These are phyloP conservation scores for Piedraia hortae DNA, from an alignment of 2,329 filamentous ascomycete genomes.

Conservation along the genomic window DNA sequence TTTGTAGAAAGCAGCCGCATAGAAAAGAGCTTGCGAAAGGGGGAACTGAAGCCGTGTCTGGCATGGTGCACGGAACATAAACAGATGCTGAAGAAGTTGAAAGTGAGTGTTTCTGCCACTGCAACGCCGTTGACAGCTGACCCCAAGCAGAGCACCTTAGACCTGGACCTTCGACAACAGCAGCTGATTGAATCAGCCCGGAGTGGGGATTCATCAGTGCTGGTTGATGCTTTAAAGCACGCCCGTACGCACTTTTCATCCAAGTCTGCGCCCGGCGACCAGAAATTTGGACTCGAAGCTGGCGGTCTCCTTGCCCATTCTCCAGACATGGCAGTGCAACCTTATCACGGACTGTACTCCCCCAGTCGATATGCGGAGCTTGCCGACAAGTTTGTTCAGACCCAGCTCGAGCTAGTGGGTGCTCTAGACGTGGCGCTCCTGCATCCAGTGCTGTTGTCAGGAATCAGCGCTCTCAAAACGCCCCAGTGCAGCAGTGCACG, in stretches of 20 bases:
- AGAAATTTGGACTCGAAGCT: conserved; percentile 37
- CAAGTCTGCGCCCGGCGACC: conserved; percentile 10
- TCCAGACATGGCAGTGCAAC: conserved; percentile 29
- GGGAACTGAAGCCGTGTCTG: conserved; percentile 51
- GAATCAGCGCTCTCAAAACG: conserved; percentile 83
- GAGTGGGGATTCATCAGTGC: conserved; percentile 31
- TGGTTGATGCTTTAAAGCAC: conserved; percentile 52
- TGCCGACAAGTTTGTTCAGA: conserved; percentile 53
- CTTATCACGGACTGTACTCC: conserved; percentile 44
- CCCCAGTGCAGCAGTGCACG: conserved; percentile 55
- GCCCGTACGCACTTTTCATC: conserved; percentile 45
- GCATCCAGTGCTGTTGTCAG: conserved; percentile 71
- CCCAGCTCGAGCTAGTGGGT: conserved; percentile 63
- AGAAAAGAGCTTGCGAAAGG: conserved; percentile 37
- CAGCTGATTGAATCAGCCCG: conserved; percentile 84
- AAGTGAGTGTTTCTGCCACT: conserved; percentile 23
- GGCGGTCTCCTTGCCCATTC: conserved; percentile 57
- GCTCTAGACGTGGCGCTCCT: conserved; percentile 62
- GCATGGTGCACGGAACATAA: conserved; percentile 87
- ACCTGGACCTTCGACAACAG: conserved; percentile 79
- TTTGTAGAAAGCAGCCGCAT: conserved; percentile 64
- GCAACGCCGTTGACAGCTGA: conserved; percentile 66
- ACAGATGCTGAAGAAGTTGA: conserved; percentile 67
- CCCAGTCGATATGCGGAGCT: conserved; percentile 45
- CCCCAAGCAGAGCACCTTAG: conserved; percentile 57